Base-by-base conservation (phyloP, 2,329 filamentous ascomycete genomes). In the Coniochaeta hoffmannii region DNA sequence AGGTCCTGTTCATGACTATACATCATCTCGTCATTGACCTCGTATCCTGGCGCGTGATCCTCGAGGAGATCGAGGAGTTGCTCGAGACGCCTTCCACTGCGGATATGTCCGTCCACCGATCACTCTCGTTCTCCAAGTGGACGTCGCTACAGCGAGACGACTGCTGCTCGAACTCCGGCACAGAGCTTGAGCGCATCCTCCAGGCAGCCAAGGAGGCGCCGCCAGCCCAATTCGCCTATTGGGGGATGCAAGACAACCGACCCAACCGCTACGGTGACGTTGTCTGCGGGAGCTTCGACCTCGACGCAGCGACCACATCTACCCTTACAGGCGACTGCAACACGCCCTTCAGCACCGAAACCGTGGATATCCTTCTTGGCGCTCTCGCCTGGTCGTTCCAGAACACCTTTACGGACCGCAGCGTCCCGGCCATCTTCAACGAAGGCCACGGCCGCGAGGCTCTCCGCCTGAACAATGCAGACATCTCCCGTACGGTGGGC, bases 41-140 rank as follows among this genome's bases (percentile, higher is more conserved):
- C 4, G 72, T 78, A 1, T 75, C 73, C 0, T 78, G 76, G 76
- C 65, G 72, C 8, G 66, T 74, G 3, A 63, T 78, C 1, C 60
- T 76, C 0, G 68, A 73, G 34, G 74, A 78, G 49, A 62, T 78
- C 0, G 74, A 77, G 54, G 65, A 66, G 6, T 57, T 72, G 1
- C 60, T 77, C 7, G 62, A 68, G 8, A 54, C 51, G 24, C 49
- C 49, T 32, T 31, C 49, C n/a, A 24, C 15, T 55, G 1, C 24
- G 31, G 14, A n/a, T 11, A 9, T 28, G 0, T 4, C 59, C 54
- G 4, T 60, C 57, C 22, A 55, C 2, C 59, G 51, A 3, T 63
- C 63, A 2, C 49, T 64, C 6, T 58, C 68, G 0, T 76, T 77
- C 59, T 68, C 69, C 26, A 64, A 60, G 19, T 76, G 74, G 74